Evolutionary conservation across 768 basidiomycete genomes (phyloP).

Genomic region (Mrakia gelida): DNA sequence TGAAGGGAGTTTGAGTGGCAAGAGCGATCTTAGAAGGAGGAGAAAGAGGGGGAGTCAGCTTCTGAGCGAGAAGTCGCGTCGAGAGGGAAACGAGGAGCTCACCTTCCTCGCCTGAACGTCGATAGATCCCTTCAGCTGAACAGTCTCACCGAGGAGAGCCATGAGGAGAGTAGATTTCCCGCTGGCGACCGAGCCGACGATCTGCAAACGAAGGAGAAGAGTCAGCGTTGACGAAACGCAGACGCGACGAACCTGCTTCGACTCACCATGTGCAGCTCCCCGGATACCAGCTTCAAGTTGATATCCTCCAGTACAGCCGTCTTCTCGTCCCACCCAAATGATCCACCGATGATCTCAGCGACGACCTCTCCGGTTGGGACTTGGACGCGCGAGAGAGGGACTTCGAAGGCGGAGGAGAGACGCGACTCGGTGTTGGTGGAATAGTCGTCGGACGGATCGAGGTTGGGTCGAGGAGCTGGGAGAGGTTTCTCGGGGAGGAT

Average conservation of each 20-base stretch:
- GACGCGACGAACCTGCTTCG: not conserved
- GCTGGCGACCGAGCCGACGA: conserved; percentile 23
- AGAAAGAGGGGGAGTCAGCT: not conserved
- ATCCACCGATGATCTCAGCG: not conserved
- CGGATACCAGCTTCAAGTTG: not conserved
- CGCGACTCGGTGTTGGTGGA: not conserved
- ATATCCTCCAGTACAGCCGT: not conserved
- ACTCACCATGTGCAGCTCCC: conserved; percentile 20
- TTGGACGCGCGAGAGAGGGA: not conserved
- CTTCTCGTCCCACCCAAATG: conserved; percentile 17
- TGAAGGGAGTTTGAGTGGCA: conserved; percentile 23
- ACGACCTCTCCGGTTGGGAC: not conserved
- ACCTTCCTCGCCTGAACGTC: not conserved
- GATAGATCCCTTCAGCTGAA: conserved; percentile 22
- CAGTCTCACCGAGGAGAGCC: conserved; percentile 33
- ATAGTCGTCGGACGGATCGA: not conserved
- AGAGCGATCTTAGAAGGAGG: conserved; percentile 5
- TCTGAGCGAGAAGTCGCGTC: too few relatives aligned
- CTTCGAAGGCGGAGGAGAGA: too few relatives aligned
- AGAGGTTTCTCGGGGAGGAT: conserved; percentile 7
- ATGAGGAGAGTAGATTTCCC: conserved; percentile 35
- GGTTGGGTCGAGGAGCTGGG: not conserved
- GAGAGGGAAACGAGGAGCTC: not conserved
- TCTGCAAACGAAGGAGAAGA: not conserved
- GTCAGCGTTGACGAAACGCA: too few relatives aligned